Percentiles rank a stretch among this genome's conserved stretches.
Conservation (phyloP, 257 asterid genomes). For the Lantana camara region DNA sequence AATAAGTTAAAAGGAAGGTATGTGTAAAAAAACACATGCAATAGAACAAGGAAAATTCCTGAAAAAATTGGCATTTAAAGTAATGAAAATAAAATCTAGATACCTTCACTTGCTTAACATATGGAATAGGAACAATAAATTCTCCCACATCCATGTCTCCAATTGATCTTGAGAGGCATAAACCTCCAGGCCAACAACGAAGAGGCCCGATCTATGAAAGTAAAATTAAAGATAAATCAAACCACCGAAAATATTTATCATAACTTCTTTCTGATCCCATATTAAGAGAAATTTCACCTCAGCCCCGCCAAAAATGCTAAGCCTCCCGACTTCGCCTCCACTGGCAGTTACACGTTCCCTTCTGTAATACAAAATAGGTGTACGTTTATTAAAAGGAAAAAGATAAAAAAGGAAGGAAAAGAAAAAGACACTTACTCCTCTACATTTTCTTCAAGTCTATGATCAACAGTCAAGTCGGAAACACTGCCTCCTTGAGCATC, state of each 20-base stretch:
- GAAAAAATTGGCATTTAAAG: neutral
- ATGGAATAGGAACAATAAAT: conserved; percentile 74
- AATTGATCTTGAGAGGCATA: conserved; percentile 80
- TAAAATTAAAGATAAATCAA: neutral
- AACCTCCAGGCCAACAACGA: conserved; percentile 89
- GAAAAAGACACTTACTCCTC: conserved; percentile 61
- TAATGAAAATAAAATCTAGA: neutral
- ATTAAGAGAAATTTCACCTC: conserved; percentile 49
- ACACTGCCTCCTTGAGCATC: conserved; percentile 73
- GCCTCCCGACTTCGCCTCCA: conserved; percentile 91
- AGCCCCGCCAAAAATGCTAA: conserved; percentile 66
- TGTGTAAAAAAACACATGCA: neutral
- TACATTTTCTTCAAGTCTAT: conserved; percentile 81
- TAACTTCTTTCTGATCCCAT: neutral
- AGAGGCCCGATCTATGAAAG: conserved; percentile 65
- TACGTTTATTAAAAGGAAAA: neutral
- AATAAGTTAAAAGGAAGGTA: too few species aligned
- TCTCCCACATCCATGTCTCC: conserved; percentile 88
- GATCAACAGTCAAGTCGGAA: conserved; percentile 80
- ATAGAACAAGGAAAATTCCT: neutral
- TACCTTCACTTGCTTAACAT: conserved; percentile 82
- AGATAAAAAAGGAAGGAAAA: neutral
- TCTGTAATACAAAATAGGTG: conserved; percentile 41
- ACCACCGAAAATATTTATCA: neutral
- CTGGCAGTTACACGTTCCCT: conserved; percentile 86